Evolutionary conservation across 139 green algal species (phyloP).

Genomic region (Asterochloris erici): DNA sequence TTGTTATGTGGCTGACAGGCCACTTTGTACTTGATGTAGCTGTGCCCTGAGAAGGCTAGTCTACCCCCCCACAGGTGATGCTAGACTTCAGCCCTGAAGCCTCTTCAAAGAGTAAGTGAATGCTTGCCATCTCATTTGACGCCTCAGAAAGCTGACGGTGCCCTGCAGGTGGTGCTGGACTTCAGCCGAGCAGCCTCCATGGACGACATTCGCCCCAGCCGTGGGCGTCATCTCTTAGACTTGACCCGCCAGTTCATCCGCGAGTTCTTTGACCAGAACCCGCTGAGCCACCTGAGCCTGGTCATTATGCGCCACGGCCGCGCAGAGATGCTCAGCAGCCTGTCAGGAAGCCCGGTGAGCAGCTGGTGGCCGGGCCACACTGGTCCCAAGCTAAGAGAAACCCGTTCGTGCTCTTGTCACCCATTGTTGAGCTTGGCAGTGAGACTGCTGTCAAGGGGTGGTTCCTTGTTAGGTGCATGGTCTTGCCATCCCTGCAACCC

Average conservation of each 20-base stretch:
- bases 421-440: too few relatives aligned
- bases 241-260: slow-evolving; percentile 70
- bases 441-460: too few relatives aligned
- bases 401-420: too few relatives aligned
- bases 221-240: slow-evolving; percentile 59
- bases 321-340: slow-evolving; percentile 69
- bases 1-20: too few relatives aligned
- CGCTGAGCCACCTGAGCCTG: slow-evolving; percentile 86
- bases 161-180: slow-evolving; percentile 66
- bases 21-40: too few relatives aligned
- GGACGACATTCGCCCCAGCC: slow-evolving; percentile 77
- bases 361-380: too few relatives aligned
- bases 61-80: background rate
- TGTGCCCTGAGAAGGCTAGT: too few relatives aligned
- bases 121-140: background rate
- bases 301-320: slow-evolving; percentile 79
- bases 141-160: background rate
- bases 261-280: slow-evolving; percentile 96
- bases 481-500: too few relatives aligned
- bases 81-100: background rate
- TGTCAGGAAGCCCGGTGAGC: slow-evolving; percentile 64
- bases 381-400: too few relatives aligned
- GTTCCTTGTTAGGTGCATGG: too few relatives aligned
- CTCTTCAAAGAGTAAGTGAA: background rate
- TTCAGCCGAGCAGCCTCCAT: slow-evolving; percentile 65